phyloP scores from a whole-genome alignment of 1,284 basidiomycete genomes.

The Marasmius tenuissimus region DNA sequence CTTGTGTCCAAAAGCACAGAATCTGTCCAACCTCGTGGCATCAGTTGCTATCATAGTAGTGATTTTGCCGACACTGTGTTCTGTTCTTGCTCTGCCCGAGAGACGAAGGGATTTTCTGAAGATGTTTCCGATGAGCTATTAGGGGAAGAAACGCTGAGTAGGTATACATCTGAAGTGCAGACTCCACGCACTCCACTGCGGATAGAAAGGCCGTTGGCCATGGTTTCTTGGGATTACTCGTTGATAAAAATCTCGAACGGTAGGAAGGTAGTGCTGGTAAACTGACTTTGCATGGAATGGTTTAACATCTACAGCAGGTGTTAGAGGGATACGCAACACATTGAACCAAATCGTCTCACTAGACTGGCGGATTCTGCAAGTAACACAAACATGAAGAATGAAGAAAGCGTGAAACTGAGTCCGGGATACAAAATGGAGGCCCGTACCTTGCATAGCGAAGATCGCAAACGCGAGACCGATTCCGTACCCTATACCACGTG shows the following conservation, averaged over 20 bases:
- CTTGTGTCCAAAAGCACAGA: constrained; percentile 50
- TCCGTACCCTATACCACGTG: constrained; percentile 56
- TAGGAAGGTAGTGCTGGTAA: neutral
- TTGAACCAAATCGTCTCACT: constrained; percentile 28
- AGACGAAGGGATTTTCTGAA: constrained; percentile 74
- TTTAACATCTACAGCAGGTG: constrained; percentile 39
- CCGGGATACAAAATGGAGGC: constrained; percentile 1
- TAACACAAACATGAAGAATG: too few relatives aligned
- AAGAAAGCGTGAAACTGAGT: neutral
- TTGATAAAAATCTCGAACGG: neutral
- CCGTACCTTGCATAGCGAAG: constrained; percentile 66
- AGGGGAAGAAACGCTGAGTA: neutral
- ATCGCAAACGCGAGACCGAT: constrained; percentile 58
- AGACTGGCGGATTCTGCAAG: constrained; percentile 48
- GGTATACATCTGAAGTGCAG: neutral
- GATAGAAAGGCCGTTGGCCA: constrained; percentile 51
- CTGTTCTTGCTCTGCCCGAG: constrained; percentile 59
- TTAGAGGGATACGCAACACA: neutral
- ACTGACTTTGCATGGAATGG: constrained; percentile 50
- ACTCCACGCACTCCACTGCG: constrained; percentile 45
- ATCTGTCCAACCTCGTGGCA: constrained; percentile 50
- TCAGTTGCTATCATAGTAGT: constrained; percentile 74
- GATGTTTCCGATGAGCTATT: constrained; percentile 62
- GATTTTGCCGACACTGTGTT: constrained; percentile 65
- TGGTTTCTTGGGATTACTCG: constrained; percentile 36